Percentiles rank a stretch among this genome's conserved stretches.
Evolutionary conservation across 179 eudicot genomes (phyloP).

Genomic region (Sideroxylon spinosum): DNA sequence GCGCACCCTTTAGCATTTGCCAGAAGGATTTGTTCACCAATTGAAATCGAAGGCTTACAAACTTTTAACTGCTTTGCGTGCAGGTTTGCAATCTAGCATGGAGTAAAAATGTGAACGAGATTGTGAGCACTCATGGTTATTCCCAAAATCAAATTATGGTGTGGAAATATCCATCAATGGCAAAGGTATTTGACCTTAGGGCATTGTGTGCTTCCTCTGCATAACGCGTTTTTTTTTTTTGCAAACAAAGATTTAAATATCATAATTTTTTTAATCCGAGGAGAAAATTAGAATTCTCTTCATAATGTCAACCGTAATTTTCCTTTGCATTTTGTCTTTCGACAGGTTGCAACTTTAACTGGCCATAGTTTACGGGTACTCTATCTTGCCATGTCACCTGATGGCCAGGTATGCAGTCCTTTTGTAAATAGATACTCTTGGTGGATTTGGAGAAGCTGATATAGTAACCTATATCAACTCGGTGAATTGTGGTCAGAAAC

Average conservation of each 20-base stretch:
- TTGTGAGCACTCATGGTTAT: conserved; percentile 98
- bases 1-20: too few species aligned
- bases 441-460: too few species aligned
- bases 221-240: background rate
- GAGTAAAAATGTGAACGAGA: conserved; percentile 96
- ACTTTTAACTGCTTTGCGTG: background rate
- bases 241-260: background rate
- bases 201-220: background rate
- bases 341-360: conserved; percentile 89
- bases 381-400: conserved; percentile 90
- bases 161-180: conserved; percentile 90
- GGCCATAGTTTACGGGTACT: conserved; percentile 93
- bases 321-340: background rate
- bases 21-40: too few species aligned
- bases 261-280: background rate
- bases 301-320: background rate
- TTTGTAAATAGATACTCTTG: background rate
- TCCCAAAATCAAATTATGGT: conserved; percentile 98
- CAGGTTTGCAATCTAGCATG: conserved; percentile 98
- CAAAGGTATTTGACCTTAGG: conserved; percentile 47
- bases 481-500: too few species aligned
- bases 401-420: conserved; percentile 69
- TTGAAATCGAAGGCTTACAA: background rate
- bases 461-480: too few species aligned
- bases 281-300: background rate